Percentiles rank a stretch among this genome's conserved stretches.
These are phyloP conservation scores for Blastobotrys ciferrii DNA, from an alignment of 1,139 yeast species.

Conservation along the genomic window DNA sequence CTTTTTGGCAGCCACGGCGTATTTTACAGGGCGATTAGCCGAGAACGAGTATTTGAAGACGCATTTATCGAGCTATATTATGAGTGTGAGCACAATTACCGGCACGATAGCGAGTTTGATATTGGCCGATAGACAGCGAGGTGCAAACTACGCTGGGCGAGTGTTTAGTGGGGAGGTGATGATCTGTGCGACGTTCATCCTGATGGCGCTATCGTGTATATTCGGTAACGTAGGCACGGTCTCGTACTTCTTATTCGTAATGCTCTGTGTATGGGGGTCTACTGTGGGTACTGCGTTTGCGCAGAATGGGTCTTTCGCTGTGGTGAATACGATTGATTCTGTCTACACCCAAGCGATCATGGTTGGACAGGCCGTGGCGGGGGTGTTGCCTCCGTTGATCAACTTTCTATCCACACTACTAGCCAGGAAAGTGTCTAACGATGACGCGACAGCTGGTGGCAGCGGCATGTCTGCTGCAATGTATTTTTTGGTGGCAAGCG, in stretches of 20 bases:
- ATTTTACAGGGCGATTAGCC: slow-evolving; percentile 65
- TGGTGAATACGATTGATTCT: slow-evolving; percentile 76
- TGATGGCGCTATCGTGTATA: slow-evolving; percentile 40
- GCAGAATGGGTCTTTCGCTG: slow-evolving; percentile 89
- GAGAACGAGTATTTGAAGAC: slow-evolving; percentile 53
- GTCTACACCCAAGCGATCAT: slow-evolving; percentile 81
- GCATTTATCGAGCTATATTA: slow-evolving; percentile 78
- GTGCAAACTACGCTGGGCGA: slow-evolving; percentile 61
- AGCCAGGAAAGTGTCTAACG: slow-evolving; percentile 28
- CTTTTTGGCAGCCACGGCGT: slow-evolving; percentile 80
- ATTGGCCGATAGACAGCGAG: slow-evolving; percentile 65
- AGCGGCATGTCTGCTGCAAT: slow-evolving; percentile 29
- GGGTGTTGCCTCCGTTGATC: slow-evolving; percentile 82
- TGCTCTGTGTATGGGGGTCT: slow-evolving; percentile 45
- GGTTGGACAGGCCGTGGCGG: slow-evolving; percentile 94
- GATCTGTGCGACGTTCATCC: slow-evolving; percentile 54
- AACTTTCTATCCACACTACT: slow-evolving; percentile 53
- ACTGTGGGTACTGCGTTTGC: slow-evolving; percentile 57
- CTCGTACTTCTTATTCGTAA: slow-evolving; percentile 48
- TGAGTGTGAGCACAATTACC: slow-evolving; percentile 79
- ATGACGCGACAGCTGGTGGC: slow-evolving; percentile 28
- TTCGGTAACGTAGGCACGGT: slow-evolving; percentile 31
- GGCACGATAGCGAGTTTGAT: slow-evolving; percentile 60
- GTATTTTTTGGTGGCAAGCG: slow-evolving; percentile 69
- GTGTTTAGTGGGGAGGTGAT: slow-evolving; percentile 57